These are phyloP conservation scores for Lepiota brunneoincarnata DNA, from an alignment of 768 basidiomycete species.

Conservation along the genomic window DNA sequence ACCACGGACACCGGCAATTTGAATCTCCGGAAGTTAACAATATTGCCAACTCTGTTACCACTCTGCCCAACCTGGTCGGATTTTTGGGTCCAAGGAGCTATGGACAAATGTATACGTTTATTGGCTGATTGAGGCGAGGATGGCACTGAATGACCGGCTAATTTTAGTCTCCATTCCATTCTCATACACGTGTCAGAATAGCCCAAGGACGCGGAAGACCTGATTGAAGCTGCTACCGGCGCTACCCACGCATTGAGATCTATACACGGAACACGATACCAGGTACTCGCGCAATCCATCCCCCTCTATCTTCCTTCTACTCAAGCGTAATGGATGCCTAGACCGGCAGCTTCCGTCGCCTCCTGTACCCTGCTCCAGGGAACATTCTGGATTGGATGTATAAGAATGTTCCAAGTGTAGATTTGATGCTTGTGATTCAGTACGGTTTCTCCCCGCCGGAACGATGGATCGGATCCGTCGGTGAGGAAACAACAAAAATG, in stretches of 20 bases:
- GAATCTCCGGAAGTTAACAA: conserved; percentile 75
- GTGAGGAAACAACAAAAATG: conserved; percentile 71
- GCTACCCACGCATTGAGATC: conserved; percentile 54
- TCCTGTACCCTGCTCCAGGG: conserved; percentile 32
- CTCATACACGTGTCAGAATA: conserved; percentile 63
- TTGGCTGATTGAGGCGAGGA: background rate
- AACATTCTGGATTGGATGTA: conserved; percentile 39
- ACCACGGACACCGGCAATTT: conserved; percentile 71
- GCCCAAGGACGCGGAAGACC: conserved; percentile 73
- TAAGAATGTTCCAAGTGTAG: conserved; percentile 15
- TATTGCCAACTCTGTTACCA: conserved; percentile 64
- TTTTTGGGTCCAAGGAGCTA: conserved; percentile 81
- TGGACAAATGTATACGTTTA: conserved; percentile 72
- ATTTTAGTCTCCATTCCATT: conserved; percentile 74
- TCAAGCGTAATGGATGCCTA: background rate
- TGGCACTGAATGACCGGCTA: background rate
- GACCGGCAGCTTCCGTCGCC: conserved; percentile 27
- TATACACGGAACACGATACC: conserved; percentile 55
- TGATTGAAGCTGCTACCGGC: conserved; percentile 68
- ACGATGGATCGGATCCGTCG: conserved; percentile 72
- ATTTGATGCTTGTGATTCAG: conserved; percentile 27
- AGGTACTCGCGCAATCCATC: conserved; percentile 28
- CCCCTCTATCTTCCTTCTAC: background rate
- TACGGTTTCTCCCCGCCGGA: conserved; percentile 78
- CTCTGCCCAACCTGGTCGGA: conserved; percentile 49